These are phyloP conservation scores for Combretum micranthum DNA, from an alignment of 345 rosid species.

Conservation along the genomic window DNA sequence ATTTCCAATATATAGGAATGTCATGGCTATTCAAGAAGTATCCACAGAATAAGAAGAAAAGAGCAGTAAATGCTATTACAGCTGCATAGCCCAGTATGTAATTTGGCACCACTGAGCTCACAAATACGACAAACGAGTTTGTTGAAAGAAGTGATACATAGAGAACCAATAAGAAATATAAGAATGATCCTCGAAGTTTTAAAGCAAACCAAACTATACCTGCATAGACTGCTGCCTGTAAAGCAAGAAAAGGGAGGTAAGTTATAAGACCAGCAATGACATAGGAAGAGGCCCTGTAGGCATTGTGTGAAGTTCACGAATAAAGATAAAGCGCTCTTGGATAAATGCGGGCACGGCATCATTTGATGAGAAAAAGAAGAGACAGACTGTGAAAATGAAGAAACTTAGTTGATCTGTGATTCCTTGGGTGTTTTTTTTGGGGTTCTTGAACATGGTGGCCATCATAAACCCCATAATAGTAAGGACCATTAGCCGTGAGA, in stretches of 20 bases:
- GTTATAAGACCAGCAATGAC: slow-evolving; percentile 53
- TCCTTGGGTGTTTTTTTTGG: slow-evolving; percentile 34
- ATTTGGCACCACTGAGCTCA: slow-evolving; percentile 62
- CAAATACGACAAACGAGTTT: slow-evolving; percentile 66
- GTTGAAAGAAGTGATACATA: slow-evolving; percentile 54
- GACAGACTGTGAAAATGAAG: slow-evolving; percentile 55
- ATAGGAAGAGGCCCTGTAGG: slow-evolving; percentile 61
- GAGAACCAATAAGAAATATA: slow-evolving; percentile 48
- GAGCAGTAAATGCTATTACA: slow-evolving; percentile 60
- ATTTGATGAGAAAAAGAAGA: slow-evolving; percentile 71
- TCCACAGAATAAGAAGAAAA: slow-evolving; percentile 65
- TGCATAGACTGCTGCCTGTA: slow-evolving; percentile 51
- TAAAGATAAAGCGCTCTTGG: slow-evolving; percentile 58
- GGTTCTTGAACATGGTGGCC: slow-evolving; percentile 67
- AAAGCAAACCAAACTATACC: slow-evolving; percentile 50
- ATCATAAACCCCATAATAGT: slow-evolving; percentile 62
- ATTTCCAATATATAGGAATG: slow-evolving; percentile 43
- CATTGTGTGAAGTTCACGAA: slow-evolving; percentile 65
- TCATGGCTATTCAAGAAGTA: slow-evolving; percentile 50
- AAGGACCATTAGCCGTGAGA: slow-evolving; percentile 56
- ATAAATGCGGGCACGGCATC: slow-evolving; percentile 70
- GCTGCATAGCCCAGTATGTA: slow-evolving; percentile 59
- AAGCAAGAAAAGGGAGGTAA: slow-evolving; percentile 50
- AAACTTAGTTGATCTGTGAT: slow-evolving; percentile 56
- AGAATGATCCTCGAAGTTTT: slow-evolving; percentile 38